These are phyloP conservation scores for Tremella yokohamensis DNA, from an alignment of 768 basidiomycete species.

Conservation along the genomic window DNA sequence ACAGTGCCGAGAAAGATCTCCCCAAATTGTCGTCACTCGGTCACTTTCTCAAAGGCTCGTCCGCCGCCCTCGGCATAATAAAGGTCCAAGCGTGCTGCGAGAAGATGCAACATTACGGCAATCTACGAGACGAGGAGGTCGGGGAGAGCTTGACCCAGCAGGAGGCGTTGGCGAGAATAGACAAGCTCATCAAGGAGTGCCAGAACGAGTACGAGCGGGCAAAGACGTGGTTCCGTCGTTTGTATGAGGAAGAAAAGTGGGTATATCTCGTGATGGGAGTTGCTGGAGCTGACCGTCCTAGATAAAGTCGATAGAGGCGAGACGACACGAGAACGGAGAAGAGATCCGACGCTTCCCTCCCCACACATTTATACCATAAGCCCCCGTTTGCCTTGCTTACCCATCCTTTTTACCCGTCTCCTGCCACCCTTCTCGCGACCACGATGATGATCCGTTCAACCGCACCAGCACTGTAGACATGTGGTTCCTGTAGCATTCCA, in stretches of 20 bases:
- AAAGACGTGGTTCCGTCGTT: constrained; percentile 63
- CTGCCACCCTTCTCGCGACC: too few relatives aligned
- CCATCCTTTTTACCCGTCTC: too few relatives aligned
- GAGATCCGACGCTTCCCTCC: too few relatives aligned
- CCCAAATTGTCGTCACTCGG: constrained; percentile 67
- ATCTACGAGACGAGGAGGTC: constrained; percentile 59
- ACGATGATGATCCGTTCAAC: too few relatives aligned
- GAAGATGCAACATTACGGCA: constrained; percentile 82
- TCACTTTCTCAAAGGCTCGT: constrained; percentile 96
- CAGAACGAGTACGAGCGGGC: constrained; percentile 69
- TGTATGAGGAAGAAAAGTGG: constrained; percentile 51
- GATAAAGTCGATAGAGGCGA: not conserved
- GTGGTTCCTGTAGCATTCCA: too few relatives aligned
- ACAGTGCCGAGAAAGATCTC: constrained; percentile 63
- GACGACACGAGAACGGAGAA: too few relatives aligned
- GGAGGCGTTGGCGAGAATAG: constrained; percentile 57
- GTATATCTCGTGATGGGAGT: constrained; percentile 3
- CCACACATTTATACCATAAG: too few relatives aligned
- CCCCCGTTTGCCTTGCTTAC: too few relatives aligned
- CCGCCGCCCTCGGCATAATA: constrained; percentile 81
- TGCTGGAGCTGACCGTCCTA: not conserved
- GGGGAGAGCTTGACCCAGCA: constrained; percentile 32
- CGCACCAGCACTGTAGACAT: too few relatives aligned
- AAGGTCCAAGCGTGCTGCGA: constrained; percentile 83
- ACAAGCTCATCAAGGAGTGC: constrained; percentile 59